These are phyloP conservation scores for Coleophoma crateriformis DNA, from an alignment of 2,329 filamentous ascomycete genomes.

Conservation along the genomic window DNA sequence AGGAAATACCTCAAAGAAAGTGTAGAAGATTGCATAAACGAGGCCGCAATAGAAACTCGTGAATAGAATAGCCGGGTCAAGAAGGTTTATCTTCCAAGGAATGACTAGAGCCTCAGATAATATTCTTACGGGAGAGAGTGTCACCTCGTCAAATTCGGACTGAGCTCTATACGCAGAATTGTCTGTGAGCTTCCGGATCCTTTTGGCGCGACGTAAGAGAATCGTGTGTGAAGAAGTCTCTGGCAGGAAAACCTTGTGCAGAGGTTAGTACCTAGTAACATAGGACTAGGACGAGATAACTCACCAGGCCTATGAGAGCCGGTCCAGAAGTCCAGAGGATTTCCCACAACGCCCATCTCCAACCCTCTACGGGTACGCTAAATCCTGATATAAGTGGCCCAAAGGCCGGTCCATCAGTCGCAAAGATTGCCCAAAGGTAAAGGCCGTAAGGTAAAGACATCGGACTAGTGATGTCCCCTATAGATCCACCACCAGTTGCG, in stretches of 20 bases:
- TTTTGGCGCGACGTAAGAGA: slow-evolving; percentile 51
- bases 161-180: slow-evolving; percentile 49
- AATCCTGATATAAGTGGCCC: slow-evolving; percentile 56
- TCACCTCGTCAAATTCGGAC: slow-evolving; percentile 55
- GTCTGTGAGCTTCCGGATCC: slow-evolving; percentile 53
- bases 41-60: slow-evolving; percentile 53
- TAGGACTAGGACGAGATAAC: too few species aligned
- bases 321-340: slow-evolving; percentile 55
- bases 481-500: slow-evolving; percentile 48
- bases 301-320: slow-evolving; percentile 37
- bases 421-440: neutral
- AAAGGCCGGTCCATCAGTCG: slow-evolving; percentile 39
- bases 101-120: slow-evolving; percentile 50
- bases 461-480: slow-evolving; percentile 29
- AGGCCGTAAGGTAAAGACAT: slow-evolving; percentile 1
- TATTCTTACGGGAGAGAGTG: slow-evolving; percentile 40
- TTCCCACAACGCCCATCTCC: slow-evolving; percentile 58
- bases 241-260: slow-evolving; percentile 54
- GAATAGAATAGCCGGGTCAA: slow-evolving; percentile 56
- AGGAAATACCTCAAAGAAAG: slow-evolving; percentile 61
- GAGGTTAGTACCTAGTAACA: too few species aligned
- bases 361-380: slow-evolving; percentile 45
- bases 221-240: slow-evolving; percentile 56
- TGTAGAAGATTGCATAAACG: slow-evolving; percentile 55
- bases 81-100: slow-evolving; percentile 51